Evolutionary conservation across 306 rosid genomes (phyloP).

Genomic region (Inga laurina): DNA sequence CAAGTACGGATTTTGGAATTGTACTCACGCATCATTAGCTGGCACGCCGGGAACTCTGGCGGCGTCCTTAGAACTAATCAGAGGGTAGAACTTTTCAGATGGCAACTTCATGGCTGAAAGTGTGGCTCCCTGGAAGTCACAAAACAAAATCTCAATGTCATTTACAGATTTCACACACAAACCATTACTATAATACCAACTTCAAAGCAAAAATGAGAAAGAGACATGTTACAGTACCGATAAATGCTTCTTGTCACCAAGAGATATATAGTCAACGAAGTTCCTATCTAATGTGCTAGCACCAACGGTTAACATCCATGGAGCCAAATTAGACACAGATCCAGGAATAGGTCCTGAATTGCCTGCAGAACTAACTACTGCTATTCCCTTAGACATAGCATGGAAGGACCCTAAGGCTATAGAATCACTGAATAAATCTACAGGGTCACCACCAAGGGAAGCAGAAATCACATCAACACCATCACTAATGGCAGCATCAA

Average conservation of each 20-base stretch:
- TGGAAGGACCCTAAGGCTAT: constrained; percentile 66
- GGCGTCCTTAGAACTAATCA: constrained; percentile 46
- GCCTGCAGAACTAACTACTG: constrained; percentile 59
- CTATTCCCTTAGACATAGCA: constrained; percentile 51
- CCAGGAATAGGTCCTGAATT: constrained; percentile 48
- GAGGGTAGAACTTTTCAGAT: constrained; percentile 45
- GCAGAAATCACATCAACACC: constrained; percentile 68
- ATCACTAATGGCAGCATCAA: constrained; percentile 76
- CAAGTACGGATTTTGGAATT: not conserved
- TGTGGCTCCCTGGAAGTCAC: constrained; percentile 53
- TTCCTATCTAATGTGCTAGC: constrained; percentile 71
- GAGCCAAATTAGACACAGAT: constrained; percentile 40
- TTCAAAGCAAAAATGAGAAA: not conserved
- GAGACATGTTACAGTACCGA: constrained; percentile 26
- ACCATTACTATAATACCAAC: not conserved
- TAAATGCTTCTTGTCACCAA: constrained; percentile 50
- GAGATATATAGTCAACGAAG: constrained; percentile 42
- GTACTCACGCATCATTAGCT: constrained; percentile 40
- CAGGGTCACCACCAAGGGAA: constrained; percentile 41
- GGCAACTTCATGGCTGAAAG: constrained; percentile 49
- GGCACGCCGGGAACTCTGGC: not conserved
- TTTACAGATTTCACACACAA: not conserved
- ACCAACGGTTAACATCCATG: constrained; percentile 73
- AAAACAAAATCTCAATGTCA: not conserved
- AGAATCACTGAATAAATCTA: constrained; percentile 23